Evolutionary conservation across 805 yeast species (phyloP).

Genomic region (Cyberlindnera mrakii): DNA sequence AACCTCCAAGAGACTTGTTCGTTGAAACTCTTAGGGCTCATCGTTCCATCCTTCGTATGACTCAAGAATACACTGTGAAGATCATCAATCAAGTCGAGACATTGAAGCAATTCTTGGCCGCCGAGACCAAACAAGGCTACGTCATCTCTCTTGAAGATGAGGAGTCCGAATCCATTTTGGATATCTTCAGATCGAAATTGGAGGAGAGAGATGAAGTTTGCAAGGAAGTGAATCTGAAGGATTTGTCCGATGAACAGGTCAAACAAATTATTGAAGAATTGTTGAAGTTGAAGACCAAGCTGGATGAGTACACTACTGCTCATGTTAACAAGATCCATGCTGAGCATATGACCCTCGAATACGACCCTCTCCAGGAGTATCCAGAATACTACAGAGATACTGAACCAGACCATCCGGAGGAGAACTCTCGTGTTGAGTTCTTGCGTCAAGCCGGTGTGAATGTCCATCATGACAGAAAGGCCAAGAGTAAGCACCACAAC

Average conservation of each 20-base stretch:
- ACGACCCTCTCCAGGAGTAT: constrained; percentile 1
- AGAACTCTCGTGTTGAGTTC: neutral
- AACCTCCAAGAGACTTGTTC: neutral
- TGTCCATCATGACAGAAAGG: neutral
- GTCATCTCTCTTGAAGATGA: neutral
- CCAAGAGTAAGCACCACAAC: neutral
- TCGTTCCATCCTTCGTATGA: too few relatives aligned
- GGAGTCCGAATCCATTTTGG: neutral
- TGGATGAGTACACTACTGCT: neutral
- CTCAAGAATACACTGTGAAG: too few relatives aligned
- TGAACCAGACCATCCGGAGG: neutral
- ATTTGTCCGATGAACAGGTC: constrained; percentile 5
- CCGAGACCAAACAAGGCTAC: neutral
- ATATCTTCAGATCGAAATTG: neutral
- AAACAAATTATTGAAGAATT: neutral
- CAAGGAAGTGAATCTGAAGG: constrained; percentile 1
- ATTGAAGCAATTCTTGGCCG: neutral
- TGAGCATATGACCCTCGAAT: neutral
- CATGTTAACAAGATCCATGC: neutral
- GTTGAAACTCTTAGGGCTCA: too few relatives aligned
- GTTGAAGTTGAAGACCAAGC: neutral
- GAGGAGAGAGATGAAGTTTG: constrained; percentile 4
- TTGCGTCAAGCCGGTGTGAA: neutral
- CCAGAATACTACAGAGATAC: neutral
- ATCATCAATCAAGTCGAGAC: neutral